A percentile compares a stretch with the other conserved stretches of the same genome.
Evolutionary conservation across 371 early-diverging fungal genomes (phyloP).

Genomic region (Nosema muscidifuracis): DNA sequence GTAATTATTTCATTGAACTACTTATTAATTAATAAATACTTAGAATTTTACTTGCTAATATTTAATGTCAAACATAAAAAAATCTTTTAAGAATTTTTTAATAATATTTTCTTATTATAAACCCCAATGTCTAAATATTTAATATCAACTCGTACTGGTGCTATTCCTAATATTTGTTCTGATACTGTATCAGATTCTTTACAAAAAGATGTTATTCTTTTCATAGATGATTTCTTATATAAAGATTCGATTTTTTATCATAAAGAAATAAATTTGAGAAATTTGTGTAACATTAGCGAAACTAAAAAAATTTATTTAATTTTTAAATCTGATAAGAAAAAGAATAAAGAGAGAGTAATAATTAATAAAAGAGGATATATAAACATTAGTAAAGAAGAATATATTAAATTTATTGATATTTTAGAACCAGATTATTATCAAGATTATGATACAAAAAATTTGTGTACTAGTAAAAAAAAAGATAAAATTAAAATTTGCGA

Average conservation of each 20-base stretch:
- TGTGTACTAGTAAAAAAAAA: neutral
- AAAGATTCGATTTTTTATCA: constrained; percentile 30
- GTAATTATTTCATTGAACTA: too few relatives aligned
- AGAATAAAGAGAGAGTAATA: constrained; percentile 11
- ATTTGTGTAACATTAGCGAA: constrained; percentile 18
- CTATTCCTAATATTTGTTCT: neutral
- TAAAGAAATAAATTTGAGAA: constrained; percentile 7
- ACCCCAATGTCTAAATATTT: neutral
- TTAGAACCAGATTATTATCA: constrained; percentile 24
- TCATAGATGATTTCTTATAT: constrained; percentile 30
- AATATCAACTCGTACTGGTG: constrained; percentile 1
- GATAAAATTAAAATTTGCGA: constrained; percentile 12
- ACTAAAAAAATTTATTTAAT: constrained; percentile 9
- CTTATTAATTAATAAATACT: too few relatives aligned
- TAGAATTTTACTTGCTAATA: too few relatives aligned
- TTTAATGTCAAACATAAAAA: too few relatives aligned
- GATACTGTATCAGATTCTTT: neutral
- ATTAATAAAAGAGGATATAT: constrained; percentile 37
- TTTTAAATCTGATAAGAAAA: constrained; percentile 1
- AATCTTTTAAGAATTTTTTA: neutral
- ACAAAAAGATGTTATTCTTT: constrained; percentile 15
- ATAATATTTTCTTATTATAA: neutral
- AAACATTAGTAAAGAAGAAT: constrained; percentile 24
- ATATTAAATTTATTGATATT: constrained; percentile 9
- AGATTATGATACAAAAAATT: constrained; percentile 28